Base-by-base conservation (phyloP, 1,284 basidiomycete species). In the Melampsora larici-populina region DNA sequence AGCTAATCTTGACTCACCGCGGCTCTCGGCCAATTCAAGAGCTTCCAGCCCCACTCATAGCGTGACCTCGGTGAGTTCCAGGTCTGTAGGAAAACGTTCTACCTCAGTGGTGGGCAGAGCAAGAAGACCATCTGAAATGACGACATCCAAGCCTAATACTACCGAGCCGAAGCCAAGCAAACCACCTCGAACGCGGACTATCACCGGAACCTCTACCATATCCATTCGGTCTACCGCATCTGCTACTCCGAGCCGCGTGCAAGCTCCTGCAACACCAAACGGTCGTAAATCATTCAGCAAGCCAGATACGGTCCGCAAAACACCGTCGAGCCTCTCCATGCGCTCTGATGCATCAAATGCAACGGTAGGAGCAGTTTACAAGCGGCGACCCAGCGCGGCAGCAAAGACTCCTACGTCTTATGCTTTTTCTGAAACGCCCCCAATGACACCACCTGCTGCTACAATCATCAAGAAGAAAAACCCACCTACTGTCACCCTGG, bases 261-360 rank as follows among this genome's bases (percentile, higher is more conserved):
- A 29, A 33, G 0, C n/a, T 36, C 8, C 36, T 3, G 8, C 65
- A 9, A 48, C 65, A 21, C 11, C 36, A 24, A 64, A 36, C 13
- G 49, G 64, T n/a, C 73, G 73, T 21, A 76, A 76, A 49, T 46
- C 49, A 31, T 51, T 60, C 40, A 66, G 48, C n/a, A 76, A 68
- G 31, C 73, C 73, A 8, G 63, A 51, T 17, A 49, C 46, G 13
- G 49, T 76, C n/a, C 46, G 55, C 18, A 76, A 76, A 31, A 68
- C 66, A 21, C 73, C 73, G 7, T 76, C 73, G 21, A 76, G n/a
- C 21, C 36, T 76, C 2, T 76, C 73, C 43, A 68, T 76, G n/a
- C 64, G 65, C n/a, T 76, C 64, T 33, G 51, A 76, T 24, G 43
- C 66, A 6, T 76, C 73, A 2, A 62, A 26, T 21, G 36, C 73